Evolutionary conservation across 2,329 filamentous ascomycete genomes (phyloP).

Genomic region (Ascochyta clinopodiicola): DNA sequence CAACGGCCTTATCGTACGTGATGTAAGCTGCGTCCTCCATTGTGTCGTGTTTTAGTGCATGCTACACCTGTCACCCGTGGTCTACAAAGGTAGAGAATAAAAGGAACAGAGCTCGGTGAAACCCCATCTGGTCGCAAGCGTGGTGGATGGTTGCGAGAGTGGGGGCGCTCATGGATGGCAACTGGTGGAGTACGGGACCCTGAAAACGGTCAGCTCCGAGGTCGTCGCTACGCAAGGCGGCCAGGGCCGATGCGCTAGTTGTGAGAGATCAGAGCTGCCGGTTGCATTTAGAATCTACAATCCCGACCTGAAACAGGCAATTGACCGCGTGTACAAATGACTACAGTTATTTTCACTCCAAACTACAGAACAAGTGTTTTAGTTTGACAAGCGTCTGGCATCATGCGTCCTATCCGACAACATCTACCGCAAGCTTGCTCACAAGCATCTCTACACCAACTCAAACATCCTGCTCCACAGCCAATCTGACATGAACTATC

Average conservation of each 20-base stretch:
- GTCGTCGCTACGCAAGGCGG: constrained; percentile 5
- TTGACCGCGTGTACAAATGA: not conserved
- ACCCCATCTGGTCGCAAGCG: constrained; percentile 37
- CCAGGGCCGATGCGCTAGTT: constrained; percentile 15
- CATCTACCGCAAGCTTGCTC: not conserved
- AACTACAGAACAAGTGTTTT: not conserved
- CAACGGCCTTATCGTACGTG: constrained; percentile 65
- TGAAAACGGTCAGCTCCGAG: constrained; percentile 17
- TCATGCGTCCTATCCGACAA: not conserved
- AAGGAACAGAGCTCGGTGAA: constrained; percentile 11
- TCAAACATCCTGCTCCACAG: not conserved
- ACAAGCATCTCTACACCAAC: not conserved
- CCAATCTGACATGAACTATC: not conserved
- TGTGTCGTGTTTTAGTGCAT: constrained; percentile 4
- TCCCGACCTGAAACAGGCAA: not conserved
- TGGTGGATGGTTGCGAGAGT: constrained; percentile 40
- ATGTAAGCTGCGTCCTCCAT: constrained; percentile 38
- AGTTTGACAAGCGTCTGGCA: not conserved
- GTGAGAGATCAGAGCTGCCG: not conserved
- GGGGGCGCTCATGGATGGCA: constrained; percentile 38
- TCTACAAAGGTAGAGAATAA: constrained; percentile 25
- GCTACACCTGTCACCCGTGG: constrained; percentile 25
- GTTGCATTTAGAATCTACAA: not conserved
- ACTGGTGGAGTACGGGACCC: constrained; percentile 32
- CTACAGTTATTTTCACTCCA: not conserved